phyloP scores from a whole-genome alignment of 2,329 filamentous ascomycete species.

The Colletotrichum sp. region DNA sequence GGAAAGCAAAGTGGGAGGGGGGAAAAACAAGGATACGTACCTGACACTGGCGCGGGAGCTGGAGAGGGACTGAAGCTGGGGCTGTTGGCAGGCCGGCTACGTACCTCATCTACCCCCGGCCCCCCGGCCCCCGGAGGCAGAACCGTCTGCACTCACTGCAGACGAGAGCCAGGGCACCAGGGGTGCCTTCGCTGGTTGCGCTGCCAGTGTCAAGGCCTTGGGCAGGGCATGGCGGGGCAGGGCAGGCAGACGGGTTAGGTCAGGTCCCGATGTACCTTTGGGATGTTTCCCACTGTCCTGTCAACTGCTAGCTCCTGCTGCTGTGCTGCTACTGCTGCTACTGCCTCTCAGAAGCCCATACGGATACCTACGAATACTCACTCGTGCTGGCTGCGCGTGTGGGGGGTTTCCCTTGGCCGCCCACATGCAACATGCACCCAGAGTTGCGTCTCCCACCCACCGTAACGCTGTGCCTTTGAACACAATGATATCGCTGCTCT shows the following conservation, averaged over 20 bases:
- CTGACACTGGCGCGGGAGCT: neutral
- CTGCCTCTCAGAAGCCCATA: neutral
- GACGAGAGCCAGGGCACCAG: neutral
- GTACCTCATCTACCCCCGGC: neutral
- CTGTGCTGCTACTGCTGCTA: neutral
- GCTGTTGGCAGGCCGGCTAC: neutral
- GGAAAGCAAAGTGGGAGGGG: neutral
- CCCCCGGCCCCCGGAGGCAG: neutral
- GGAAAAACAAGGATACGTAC: neutral
- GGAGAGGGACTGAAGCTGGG: neutral
- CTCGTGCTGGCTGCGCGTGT: neutral
- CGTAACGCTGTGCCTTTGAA: neutral
- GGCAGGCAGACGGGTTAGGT: neutral
- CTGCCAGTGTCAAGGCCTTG: neutral
- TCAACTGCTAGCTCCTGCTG: neutral
- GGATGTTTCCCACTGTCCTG: neutral
- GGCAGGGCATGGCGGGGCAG: neutral
- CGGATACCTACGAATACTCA: neutral
- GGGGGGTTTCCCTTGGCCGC: neutral
- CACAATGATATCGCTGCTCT: neutral
- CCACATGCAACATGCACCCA: neutral
- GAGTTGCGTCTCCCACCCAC: neutral
- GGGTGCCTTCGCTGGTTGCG: neutral
- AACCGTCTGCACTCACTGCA: neutral
- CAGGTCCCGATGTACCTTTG: neutral